Percentiles rank a stretch among this genome's conserved stretches.
These are phyloP conservation scores for Scutellaria barbata DNA, from an alignment of 257 asterid genomes.

Conservation along the genomic window DNA sequence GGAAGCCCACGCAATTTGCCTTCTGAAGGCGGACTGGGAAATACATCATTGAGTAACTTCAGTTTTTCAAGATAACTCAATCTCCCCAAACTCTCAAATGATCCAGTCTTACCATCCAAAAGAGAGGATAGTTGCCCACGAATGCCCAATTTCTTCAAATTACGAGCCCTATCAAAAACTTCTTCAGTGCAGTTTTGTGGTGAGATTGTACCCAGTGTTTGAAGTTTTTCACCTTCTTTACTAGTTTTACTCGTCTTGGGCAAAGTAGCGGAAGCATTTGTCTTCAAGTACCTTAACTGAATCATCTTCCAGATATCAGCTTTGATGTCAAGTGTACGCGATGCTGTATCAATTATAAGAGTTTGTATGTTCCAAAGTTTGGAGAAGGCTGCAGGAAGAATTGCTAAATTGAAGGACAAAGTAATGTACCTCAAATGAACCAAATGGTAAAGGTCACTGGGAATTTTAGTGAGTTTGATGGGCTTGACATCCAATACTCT, in stretches of 20 bases:
- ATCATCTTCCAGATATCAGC: slow-evolving; percentile 55
- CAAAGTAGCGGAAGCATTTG: slow-evolving; percentile 47
- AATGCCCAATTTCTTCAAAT: slow-evolving; percentile 56
- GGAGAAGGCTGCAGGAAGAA: slow-evolving; percentile 46
- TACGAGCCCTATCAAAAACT: slow-evolving; percentile 45
- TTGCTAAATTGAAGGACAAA: slow-evolving; percentile 32
- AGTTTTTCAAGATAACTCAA: slow-evolving; percentile 48
- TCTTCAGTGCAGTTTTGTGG: slow-evolving; percentile 56
- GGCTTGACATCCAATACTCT: slow-evolving; percentile 47
- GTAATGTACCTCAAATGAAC: slow-evolving; percentile 48
- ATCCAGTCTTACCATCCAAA: slow-evolving; percentile 38
- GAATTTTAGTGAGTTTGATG: slow-evolving; percentile 38
- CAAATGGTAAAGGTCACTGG: slow-evolving; percentile 37
- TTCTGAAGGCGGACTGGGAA: slow-evolving; percentile 41
- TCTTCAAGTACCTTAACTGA: slow-evolving; percentile 50
- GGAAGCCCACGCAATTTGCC: slow-evolving; percentile 44
- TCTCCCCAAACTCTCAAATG: slow-evolving; percentile 48
- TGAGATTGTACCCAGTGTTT: slow-evolving; percentile 53
- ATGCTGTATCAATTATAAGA: slow-evolving; percentile 48
- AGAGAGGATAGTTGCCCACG: slow-evolving; percentile 51
- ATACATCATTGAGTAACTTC: slow-evolving; percentile 54
- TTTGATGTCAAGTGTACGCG: slow-evolving; percentile 41
- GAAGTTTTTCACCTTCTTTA: slow-evolving; percentile 42
- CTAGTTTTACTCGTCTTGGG: slow-evolving; percentile 33
- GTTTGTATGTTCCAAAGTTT: slow-evolving; percentile 61